A percentile compares a stretch with the other conserved stretches of the same genome.
phyloP scores from a whole-genome alignment of 164 flowering plant genomes.

The Chloranthus sessilifolius region DNA sequence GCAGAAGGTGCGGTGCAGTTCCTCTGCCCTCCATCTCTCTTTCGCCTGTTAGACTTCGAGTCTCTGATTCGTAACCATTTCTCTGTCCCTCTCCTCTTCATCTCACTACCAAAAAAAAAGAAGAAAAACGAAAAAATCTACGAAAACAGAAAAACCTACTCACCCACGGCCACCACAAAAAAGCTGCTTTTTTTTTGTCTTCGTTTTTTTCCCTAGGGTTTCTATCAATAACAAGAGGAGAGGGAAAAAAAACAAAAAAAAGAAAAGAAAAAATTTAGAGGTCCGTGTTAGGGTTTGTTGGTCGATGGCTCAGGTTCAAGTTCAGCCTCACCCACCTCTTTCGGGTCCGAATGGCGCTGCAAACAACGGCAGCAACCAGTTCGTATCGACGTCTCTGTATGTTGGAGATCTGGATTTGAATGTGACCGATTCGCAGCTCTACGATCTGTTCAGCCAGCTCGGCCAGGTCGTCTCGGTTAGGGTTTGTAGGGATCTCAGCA shows the following conservation, averaged over 20 bases:
- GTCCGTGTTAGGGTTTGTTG: slow-evolving; percentile 3
- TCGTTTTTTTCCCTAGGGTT: slow-evolving; percentile 18
- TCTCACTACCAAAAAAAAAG: neutral
- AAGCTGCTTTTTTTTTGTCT: neutral
- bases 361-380: slow-evolving; percentile 21
- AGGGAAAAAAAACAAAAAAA: slow-evolving; percentile 28
- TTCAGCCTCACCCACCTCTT: slow-evolving; percentile 27
- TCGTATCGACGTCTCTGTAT: slow-evolving; percentile 54
- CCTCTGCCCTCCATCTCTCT: neutral
- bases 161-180: neutral
- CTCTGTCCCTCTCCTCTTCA: slow-evolving; percentile 7
- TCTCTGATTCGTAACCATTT: neutral
- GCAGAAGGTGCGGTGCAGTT: slow-evolving; percentile 36
- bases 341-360: slow-evolving; percentile 32
- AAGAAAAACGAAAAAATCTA: neutral
- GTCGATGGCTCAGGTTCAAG: slow-evolving; percentile 73
- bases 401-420: slow-evolving; percentile 72
- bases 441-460: slow-evolving; percentile 63
- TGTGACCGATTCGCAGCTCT: slow-evolving; percentile 80
- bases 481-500: slow-evolving; percentile 70
- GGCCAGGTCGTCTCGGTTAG: slow-evolving; percentile 81
- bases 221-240: slow-evolving; percentile 26
- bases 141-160: neutral
- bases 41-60: slow-evolving; percentile 7
- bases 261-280: neutral